A percentile compares a stretch with the other conserved stretches of the same genome.
phyloP scores from a whole-genome alignment of 306 rosid species.

The Rosa rugosa region DNA sequence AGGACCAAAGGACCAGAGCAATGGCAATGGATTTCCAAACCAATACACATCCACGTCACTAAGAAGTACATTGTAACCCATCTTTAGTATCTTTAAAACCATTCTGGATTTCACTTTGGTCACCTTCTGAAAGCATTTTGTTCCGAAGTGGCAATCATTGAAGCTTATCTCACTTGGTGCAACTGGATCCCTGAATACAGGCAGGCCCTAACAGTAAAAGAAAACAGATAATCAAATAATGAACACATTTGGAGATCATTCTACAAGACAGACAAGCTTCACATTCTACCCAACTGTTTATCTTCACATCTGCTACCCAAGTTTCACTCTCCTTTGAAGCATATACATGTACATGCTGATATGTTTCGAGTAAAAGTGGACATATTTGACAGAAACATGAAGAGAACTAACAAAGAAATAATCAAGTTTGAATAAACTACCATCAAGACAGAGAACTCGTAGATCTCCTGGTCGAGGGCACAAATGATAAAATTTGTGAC shows the following conservation, averaged over 20 bases:
- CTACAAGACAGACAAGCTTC: neutral
- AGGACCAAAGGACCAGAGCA: constrained; percentile 65
- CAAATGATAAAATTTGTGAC: constrained; percentile 61
- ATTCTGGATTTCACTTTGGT: constrained; percentile 90
- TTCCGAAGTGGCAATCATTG: constrained; percentile 89
- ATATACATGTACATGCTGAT: neutral
- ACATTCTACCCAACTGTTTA: neutral
- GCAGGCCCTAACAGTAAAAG: constrained; percentile 64
- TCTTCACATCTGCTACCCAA: neutral
- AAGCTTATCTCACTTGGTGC: constrained; percentile 73
- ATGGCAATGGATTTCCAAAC: constrained; percentile 77
- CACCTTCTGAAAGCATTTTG: constrained; percentile 91
- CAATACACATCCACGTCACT: constrained; percentile 90
- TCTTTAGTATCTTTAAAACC: constrained; percentile 74
- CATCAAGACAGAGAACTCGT: constrained; percentile 73
- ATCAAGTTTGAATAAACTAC: constrained; percentile 33
- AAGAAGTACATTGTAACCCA: constrained; percentile 88
- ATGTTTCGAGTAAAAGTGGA: neutral
- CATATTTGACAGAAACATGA: neutral
- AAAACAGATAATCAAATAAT: neutral
- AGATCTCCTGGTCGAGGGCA: constrained; percentile 81
- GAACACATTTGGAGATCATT: neutral
- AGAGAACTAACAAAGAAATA: neutral
- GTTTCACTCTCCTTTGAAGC: neutral
- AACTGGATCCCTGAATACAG: constrained; percentile 68